Percentiles rank a stretch among this genome's conserved stretches.
phyloP scores from a whole-genome alignment of 140 eudicot species.

The Ambrosia hybrid region DNA sequence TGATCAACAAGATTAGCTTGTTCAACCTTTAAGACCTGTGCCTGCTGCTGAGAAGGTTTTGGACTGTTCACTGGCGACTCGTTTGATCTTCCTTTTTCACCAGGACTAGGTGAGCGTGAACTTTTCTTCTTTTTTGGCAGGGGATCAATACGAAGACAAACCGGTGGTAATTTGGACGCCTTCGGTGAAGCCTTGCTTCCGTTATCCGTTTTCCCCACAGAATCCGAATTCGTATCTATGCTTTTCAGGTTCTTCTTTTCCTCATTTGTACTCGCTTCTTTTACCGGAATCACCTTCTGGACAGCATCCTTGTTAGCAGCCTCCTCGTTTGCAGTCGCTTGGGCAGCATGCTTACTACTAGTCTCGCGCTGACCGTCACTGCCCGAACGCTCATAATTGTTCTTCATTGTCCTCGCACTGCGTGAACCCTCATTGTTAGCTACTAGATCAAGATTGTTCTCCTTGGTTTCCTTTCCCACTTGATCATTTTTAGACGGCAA shows the following conservation, averaged over 20 bases:
- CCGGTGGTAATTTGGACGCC: conserved; percentile 71
- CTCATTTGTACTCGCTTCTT: conserved; percentile 31
- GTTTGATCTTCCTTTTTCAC: conserved; percentile 35
- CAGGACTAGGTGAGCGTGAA: conserved; percentile 72
- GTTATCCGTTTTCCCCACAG: conserved; percentile 13
- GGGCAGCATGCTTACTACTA: conserved; percentile 8
- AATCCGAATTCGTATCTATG: no score
- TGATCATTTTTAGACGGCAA: conserved; percentile 61
- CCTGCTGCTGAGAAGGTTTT: conserved; percentile 22
- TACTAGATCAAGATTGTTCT: conserved; percentile 3
- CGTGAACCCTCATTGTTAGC: neutral
- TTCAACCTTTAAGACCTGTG: conserved; percentile 4
- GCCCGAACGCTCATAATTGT: neutral
- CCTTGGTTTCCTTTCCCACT: conserved; percentile 26
- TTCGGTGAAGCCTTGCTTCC: conserved; percentile 40
- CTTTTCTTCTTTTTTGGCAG: conserved; percentile 47
- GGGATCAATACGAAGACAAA: conserved; percentile 84
- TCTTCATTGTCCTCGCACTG: neutral
- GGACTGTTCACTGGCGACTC: conserved; percentile 9
- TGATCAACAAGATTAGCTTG: no score
- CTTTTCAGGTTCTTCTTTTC: conserved; percentile 23
- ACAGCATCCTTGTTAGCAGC: no score
- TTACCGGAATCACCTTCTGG: conserved; percentile 64
- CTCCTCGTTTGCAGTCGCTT: no score
- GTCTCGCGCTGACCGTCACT: no score